Evolutionary conservation across 495 filamentous ascomycete genomes (phyloP).

Genomic region (Penicillium dipodomyicola): DNA sequence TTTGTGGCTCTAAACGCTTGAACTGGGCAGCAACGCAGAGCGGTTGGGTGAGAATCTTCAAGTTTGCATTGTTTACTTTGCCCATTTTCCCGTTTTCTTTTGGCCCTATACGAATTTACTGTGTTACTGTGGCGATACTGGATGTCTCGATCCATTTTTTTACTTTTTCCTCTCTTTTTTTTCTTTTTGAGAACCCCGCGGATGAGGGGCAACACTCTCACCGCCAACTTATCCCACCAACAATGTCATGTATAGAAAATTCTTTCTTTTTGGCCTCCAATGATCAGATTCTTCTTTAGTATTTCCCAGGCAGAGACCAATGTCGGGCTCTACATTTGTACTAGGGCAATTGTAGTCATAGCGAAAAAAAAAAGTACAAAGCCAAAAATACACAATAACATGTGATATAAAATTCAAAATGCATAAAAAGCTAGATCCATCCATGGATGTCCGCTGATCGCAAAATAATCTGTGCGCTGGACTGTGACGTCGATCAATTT

Average conservation of each 20-base stretch:
- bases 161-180: conserved; percentile 21
- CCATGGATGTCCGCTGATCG: background rate
- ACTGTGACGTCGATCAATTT: conserved; percentile 26
- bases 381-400: background rate
- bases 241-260: conserved; percentile 21
- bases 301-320: background rate
- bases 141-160: conserved; percentile 18
- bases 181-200: conserved; percentile 12
- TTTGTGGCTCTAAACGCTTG: conserved; percentile 15
- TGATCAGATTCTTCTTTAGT: background rate
- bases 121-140: conserved; percentile 1
- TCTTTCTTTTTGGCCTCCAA: conserved; percentile 12
- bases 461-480: conserved; percentile 13
- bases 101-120: background rate
- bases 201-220: conserved; percentile 23
- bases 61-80: conserved; percentile 27
- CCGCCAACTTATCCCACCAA: conserved; percentile 20
- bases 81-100: conserved; percentile 11
- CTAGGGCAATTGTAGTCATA: background rate
- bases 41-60: conserved; percentile 23
- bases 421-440: conserved; percentile 1
- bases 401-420: background rate
- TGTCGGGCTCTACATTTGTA: conserved; percentile 2
- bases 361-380: background rate
- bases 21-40: conserved; percentile 48